These are phyloP conservation scores for Tuber brumale DNA, from an alignment of 495 filamentous ascomycete genomes.

Conservation along the genomic window DNA sequence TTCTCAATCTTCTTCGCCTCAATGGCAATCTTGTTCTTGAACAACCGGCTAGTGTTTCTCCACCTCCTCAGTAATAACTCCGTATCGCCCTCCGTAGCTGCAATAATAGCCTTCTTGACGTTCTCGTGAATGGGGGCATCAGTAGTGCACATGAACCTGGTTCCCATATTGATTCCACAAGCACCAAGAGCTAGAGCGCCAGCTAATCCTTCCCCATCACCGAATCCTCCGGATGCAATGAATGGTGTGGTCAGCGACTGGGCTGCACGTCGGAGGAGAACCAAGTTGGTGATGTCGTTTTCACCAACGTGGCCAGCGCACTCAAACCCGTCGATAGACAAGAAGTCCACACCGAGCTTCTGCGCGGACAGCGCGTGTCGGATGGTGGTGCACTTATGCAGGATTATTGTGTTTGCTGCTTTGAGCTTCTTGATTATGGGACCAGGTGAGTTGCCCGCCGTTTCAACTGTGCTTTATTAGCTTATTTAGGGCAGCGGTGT, in stretches of 20 bases:
- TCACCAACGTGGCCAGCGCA: constrained; percentile 96
- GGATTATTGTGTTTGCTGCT: constrained; percentile 64
- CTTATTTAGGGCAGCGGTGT: neutral
- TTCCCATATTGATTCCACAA: constrained; percentile 95
- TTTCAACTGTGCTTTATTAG: constrained; percentile 60
- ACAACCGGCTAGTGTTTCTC: constrained; percentile 86
- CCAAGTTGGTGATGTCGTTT: constrained; percentile 95
- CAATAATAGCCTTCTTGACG: constrained; percentile 87
- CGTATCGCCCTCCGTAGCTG: constrained; percentile 83
- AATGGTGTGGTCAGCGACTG: constrained; percentile 83
- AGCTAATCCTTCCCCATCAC: constrained; percentile 87
- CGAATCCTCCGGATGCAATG: constrained; percentile 92
- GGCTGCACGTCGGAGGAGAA: constrained; percentile 76
- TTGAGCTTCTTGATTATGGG: constrained; percentile 88
- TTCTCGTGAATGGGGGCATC: constrained; percentile 89
- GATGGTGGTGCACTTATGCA: constrained; percentile 98
- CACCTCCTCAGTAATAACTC: constrained; percentile 80
- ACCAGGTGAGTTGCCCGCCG: constrained; percentile 88
- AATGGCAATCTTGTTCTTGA: constrained; percentile 77
- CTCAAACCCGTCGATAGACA: constrained; percentile 95
- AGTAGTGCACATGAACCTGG: constrained; percentile 86
- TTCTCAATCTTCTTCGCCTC: constrained; percentile 75
- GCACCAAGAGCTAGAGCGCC: constrained; percentile 87
- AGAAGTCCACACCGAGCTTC: constrained; percentile 92
- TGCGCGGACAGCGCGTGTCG: constrained; percentile 85